phyloP scores from a whole-genome alignment of 208 protist genomes.

The Trypanosoma brucei region DNA sequence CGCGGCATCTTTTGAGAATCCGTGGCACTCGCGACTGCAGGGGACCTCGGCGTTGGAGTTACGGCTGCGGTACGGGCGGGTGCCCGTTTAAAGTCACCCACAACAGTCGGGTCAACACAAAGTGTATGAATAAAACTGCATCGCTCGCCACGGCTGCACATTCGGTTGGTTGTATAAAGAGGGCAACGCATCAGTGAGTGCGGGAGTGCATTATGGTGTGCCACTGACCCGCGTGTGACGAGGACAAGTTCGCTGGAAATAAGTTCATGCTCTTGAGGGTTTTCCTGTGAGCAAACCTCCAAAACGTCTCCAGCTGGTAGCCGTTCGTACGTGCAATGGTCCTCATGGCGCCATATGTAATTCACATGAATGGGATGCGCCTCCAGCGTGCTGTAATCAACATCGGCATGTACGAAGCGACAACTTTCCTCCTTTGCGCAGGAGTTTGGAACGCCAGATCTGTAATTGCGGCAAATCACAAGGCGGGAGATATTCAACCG shows the following conservation, averaged over 20 bases:
- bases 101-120: slow-evolving; percentile 71
- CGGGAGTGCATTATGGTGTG: slow-evolving; percentile 14
- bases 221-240: slow-evolving; percentile 38
- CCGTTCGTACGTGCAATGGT: slow-evolving; percentile 56
- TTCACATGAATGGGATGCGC: slow-evolving; percentile 71
- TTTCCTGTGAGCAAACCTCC: slow-evolving; percentile 53
- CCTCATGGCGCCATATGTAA: slow-evolving; percentile 58
- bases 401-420: slow-evolving; percentile 78
- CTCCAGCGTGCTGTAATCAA: slow-evolving; percentile 18
- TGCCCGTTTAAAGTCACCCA: slow-evolving; percentile 60
- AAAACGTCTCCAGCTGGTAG: slow-evolving; percentile 46
- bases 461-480: slow-evolving; percentile 74
- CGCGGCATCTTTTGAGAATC: no score
- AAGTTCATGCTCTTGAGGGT: slow-evolving; percentile 29
- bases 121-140: slow-evolving; percentile 78
- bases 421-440: slow-evolving; percentile 59
- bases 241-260: slow-evolving; percentile 58
- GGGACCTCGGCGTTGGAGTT: neutral
- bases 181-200: slow-evolving; percentile 65
- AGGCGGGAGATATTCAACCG: slow-evolving; percentile 73
- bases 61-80: slow-evolving; percentile 17
- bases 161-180: slow-evolving; percentile 78
- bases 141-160: slow-evolving; percentile 72
- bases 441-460: slow-evolving; percentile 17
- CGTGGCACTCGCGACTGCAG: neutral